Percentiles rank a stretch among this genome's conserved stretches.
These are phyloP conservation scores for Monosporascus ibericus DNA, from an alignment of 2,329 filamentous ascomycete genomes.

Conservation along the genomic window DNA sequence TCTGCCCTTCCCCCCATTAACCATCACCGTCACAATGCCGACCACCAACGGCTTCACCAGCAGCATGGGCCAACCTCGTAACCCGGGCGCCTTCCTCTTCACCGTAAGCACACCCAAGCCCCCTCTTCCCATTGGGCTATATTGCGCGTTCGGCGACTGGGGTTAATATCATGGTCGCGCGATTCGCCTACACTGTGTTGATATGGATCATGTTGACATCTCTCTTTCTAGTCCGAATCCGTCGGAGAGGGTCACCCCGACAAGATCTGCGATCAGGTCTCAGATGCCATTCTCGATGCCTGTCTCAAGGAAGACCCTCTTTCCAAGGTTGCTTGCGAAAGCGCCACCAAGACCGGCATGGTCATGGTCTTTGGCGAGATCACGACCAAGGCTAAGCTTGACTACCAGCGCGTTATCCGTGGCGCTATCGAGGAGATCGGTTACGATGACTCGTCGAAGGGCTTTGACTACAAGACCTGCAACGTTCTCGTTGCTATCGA, in stretches of 20 bases:
- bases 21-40: conserved; percentile 48
- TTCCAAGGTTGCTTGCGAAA: conserved; percentile 99
- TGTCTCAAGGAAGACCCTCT: conserved; percentile 90
- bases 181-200: no score
- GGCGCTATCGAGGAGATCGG: conserved; percentile 95
- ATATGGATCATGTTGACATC: no score
- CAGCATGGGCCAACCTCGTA: conserved; percentile 39
- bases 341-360: conserved; percentile 99
- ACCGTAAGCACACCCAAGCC: conserved; percentile 47
- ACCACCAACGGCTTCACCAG: conserved; percentile 42
- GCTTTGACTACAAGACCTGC: conserved; percentile 99
- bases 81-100: conserved; percentile 74
- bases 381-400: conserved; percentile 88
- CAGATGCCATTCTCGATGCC: conserved; percentile 97
- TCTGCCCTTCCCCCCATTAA: conserved; percentile 7
- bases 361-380: conserved; percentile 99
- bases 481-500: conserved; percentile 98
- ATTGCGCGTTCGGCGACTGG: neutral
- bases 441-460: conserved; percentile 94
- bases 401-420: conserved; percentile 98
- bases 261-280: conserved; percentile 98
- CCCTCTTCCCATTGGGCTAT: neutral
- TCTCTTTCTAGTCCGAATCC: conserved; percentile 61
- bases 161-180: no score
- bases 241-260: conserved; percentile 89